Percentiles rank a stretch among this genome's conserved stretches.
These are phyloP conservation scores for Echites panduratus DNA, from an alignment of 257 asterid genomes.

Conservation along the genomic window DNA sequence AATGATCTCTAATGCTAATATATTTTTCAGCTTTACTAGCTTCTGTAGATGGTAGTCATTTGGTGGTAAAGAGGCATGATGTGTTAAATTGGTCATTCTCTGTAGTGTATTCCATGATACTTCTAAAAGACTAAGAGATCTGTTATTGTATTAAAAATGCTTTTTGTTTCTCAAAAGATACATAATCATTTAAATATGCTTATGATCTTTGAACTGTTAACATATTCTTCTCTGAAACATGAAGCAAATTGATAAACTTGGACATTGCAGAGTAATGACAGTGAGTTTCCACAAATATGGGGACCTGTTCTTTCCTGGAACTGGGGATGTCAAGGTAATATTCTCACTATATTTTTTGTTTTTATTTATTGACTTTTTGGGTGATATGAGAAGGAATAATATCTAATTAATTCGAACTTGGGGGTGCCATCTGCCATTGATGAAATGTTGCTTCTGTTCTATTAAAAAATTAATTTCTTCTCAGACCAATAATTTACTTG, in stretches of 20 bases:
- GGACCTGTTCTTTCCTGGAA: slow-evolving; percentile 94
- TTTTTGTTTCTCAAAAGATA: neutral
- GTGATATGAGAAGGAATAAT: neutral
- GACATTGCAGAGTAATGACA: slow-evolving; percentile 86
- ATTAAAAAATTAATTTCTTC: neutral
- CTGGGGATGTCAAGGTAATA: slow-evolving; percentile 95
- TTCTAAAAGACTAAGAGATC: neutral
- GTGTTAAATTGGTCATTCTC: neutral
- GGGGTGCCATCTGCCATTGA: neutral
- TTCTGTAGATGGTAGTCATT: neutral
- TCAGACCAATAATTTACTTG: neutral
- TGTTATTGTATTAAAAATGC: neutral
- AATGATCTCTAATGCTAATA: neutral
- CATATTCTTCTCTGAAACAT: neutral
- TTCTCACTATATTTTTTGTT: slow-evolving; percentile 18
- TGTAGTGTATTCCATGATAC: neutral
- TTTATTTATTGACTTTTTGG: slow-evolving; percentile 1
- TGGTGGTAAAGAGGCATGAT: neutral
- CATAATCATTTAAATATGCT: neutral
- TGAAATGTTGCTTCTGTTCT: neutral
- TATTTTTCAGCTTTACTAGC: neutral
- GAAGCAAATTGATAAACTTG: slow-evolving; percentile 12
- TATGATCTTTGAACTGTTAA: neutral
- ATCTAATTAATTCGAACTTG: neutral
- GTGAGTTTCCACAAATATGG: slow-evolving; percentile 99